A percentile compares a stretch with the other conserved stretches of the same genome.
These are phyloP conservation scores for Yamadazyma jaroonii DNA, from an alignment of 1,139 yeast genomes.

Conservation along the genomic window DNA sequence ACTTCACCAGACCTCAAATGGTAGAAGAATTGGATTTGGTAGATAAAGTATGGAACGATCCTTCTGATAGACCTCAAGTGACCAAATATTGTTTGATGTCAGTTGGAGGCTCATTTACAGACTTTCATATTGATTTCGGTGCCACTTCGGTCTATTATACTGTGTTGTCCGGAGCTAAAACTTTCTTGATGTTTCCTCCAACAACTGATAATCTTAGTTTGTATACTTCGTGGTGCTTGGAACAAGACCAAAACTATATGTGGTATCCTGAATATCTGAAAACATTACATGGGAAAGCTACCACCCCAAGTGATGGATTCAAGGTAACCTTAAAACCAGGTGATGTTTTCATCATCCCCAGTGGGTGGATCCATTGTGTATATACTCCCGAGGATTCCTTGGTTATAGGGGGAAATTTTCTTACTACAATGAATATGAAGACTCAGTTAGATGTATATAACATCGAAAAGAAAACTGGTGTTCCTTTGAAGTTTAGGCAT, in stretches of 20 bases:
- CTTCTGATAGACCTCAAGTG: slow-evolving; percentile 58
- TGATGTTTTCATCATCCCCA: slow-evolving; percentile 78
- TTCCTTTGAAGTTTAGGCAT: slow-evolving; percentile 72
- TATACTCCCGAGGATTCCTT: slow-evolving; percentile 78
- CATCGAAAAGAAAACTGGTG: slow-evolving; percentile 67
- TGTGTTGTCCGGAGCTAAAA: slow-evolving; percentile 67
- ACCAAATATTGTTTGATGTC: slow-evolving; percentile 88
- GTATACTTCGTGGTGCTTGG: slow-evolving; percentile 72
- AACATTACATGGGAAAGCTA: slow-evolving; percentile 21
- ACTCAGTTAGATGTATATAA: slow-evolving; percentile 61
- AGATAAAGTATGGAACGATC: slow-evolving; percentile 55
- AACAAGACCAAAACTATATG: slow-evolving; percentile 57
- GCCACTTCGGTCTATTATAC: slow-evolving; percentile 93
- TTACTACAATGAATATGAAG: slow-evolving; percentile 60
- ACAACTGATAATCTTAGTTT: slow-evolving; percentile 55
- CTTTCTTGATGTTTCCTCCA: slow-evolving; percentile 79
- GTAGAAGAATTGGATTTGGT: slow-evolving; percentile 73
- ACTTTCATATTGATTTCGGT: slow-evolving; percentile 88
- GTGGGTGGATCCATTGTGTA: slow-evolving; percentile 94
- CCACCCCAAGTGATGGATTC: slow-evolving; percentile 47
- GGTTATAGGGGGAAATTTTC: slow-evolving; percentile 84
- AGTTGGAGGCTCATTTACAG: slow-evolving; percentile 76
- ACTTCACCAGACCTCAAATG: slow-evolving; percentile 58
- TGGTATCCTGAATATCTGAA: slow-evolving; percentile 61
- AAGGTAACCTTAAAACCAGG: slow-evolving; percentile 65